Evolutionary conservation across 495 filamentous ascomycete species (phyloP), one percentile per base, ranked within the genome.

Genomic region (Penicillium roqueforti): DNA sequence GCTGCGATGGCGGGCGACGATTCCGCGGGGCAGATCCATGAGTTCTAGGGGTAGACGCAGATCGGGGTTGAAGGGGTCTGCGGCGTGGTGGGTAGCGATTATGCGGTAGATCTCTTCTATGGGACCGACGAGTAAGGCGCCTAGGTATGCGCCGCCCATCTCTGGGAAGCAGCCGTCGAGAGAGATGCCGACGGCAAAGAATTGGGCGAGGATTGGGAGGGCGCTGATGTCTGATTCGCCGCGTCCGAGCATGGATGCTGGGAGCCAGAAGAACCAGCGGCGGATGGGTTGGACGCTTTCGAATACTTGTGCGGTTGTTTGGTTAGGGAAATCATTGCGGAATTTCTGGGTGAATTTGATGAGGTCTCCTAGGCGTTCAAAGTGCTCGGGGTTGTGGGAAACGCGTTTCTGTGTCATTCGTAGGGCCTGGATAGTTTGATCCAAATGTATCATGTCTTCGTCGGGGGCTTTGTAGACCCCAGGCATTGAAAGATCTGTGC

Each of bases 211-310:
- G 29, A 95, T 80, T 32, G 74, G 62, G 22, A 81, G 67, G 0
- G 73, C 75, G 14, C 54, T 66, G 16, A 68, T 58, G 47, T 76
- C 73, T 8, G 69, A 62, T 8, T 76, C 74, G 3, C 71, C 69
- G 11, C 70, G 70, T 32, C 73, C 73, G 19, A 97, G 76, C 68
- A 97, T 76, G 18, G 86, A 83, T 29, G 82, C 84, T 3, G 95
- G 95, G 41, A 96, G 80, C 89, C 91, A 98, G 74, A 97, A 95
- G 19, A 97, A 81, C 92, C 95, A 97, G 52, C 85, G 83, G 39
- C 92, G 85, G 16, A 98, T 79, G 6, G 87, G 81, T 55, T 92
- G 88, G 23, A 97, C 81, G 56, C 90, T 84, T 64, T 91, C 85
- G 67, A 97, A 97, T 59, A 92, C 86, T 52, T 93, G 83, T 61